These are phyloP conservation scores for Marasmius tenuissimus DNA, from an alignment of 1,284 basidiomycete genomes.

Conservation along the genomic window DNA sequence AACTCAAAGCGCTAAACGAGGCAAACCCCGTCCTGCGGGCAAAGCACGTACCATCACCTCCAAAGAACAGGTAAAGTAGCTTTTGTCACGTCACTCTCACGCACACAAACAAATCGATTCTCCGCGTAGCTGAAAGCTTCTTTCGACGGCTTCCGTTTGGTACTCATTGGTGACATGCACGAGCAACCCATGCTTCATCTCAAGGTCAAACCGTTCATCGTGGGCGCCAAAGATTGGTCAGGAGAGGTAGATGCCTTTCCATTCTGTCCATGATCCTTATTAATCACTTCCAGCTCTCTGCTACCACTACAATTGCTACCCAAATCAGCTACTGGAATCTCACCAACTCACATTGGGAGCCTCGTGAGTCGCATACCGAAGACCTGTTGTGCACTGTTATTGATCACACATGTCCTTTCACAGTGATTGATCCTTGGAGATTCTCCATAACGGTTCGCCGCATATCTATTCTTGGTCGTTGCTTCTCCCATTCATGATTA, in stretches of 20 bases:
- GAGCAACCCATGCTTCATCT: slow-evolving; percentile 95
- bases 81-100: neutral
- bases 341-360: slow-evolving; percentile 98
- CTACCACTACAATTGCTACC: slow-evolving; percentile 77
- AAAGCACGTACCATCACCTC: slow-evolving; percentile 69
- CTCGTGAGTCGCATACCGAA: slow-evolving; percentile 49
- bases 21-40: slow-evolving; percentile 38
- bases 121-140: slow-evolving; percentile 69
- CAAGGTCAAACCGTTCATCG: slow-evolving; percentile 82
- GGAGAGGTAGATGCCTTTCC: slow-evolving; percentile 61
- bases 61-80: slow-evolving; percentile 68
- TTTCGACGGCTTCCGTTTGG: slow-evolving; percentile 89
- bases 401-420: slow-evolving; percentile 7
- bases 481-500: too few species aligned
- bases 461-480: neutral
- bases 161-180: slow-evolving; percentile 94
- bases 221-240: slow-evolving; percentile 92
- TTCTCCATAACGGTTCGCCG: slow-evolving; percentile 71
- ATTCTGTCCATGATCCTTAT: neutral
- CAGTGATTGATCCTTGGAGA: slow-evolving; percentile 96
- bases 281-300: slow-evolving; percentile 60
- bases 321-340: slow-evolving; percentile 97
- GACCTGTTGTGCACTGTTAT: neutral
- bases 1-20: slow-evolving; percentile 2
- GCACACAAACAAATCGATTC: slow-evolving; percentile 5